phyloP scores from a whole-genome alignment of 2,329 filamentous ascomycete species.

The Sporothrix humicola region DNA sequence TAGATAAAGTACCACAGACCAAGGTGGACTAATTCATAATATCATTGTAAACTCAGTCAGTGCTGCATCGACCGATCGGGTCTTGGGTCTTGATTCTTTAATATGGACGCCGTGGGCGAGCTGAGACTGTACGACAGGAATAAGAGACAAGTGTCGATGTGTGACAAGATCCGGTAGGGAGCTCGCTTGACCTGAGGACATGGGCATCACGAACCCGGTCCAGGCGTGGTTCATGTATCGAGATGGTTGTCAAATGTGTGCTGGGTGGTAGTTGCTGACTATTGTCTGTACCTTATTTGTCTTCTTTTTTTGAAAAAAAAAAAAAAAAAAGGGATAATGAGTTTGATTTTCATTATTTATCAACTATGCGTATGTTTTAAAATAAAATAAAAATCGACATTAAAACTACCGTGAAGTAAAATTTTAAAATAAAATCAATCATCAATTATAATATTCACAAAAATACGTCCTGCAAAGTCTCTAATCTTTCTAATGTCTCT shows the following conservation, averaged over 20 bases:
- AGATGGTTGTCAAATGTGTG: not conserved
- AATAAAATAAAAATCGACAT: too few species aligned
- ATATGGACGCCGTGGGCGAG: not conserved
- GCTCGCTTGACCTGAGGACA: not conserved
- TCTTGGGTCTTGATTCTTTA: not conserved
- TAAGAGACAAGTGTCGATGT: slow-evolving; percentile 2
- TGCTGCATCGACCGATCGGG: not conserved
- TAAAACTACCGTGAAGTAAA: too few species aligned
- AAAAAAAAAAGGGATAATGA: not conserved
- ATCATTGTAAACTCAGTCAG: not conserved
- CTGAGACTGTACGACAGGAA: slow-evolving; percentile 15
- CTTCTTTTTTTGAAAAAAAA: not conserved
- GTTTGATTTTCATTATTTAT: too few species aligned
- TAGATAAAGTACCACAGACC: not conserved
- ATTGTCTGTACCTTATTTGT: not conserved
- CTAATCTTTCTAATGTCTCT: too few species aligned
- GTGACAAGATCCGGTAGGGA: slow-evolving; percentile 2
- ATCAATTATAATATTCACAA: too few species aligned
- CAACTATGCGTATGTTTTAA: too few species aligned
- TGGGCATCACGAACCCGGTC: not conserved
- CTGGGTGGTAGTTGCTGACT: not conserved
- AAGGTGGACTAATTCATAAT: not conserved
- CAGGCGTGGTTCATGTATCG: too few species aligned
- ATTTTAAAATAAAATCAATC: too few species aligned
- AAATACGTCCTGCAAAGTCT: too few species aligned